Evolutionary conservation across 2,329 filamentous ascomycete genomes (phyloP).

Genomic region (Dryadomyces sulphureus): DNA sequence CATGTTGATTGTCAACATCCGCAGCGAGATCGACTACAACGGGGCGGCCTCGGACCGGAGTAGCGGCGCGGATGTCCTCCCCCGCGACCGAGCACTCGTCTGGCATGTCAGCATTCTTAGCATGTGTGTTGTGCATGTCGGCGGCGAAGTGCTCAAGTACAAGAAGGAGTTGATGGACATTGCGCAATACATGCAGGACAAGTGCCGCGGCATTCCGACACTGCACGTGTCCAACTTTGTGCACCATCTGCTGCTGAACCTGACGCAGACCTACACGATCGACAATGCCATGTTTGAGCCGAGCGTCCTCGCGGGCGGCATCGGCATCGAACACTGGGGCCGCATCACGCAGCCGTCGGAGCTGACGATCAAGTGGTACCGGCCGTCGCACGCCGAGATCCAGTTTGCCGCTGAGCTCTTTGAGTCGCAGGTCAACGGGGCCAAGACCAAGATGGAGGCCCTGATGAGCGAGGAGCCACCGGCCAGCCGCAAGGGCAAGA

Average conservation of each 20-base stretch:
- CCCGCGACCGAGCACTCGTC: slow-evolving; percentile 79
- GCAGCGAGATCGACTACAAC: slow-evolving; percentile 93
- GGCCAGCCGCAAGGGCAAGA: slow-evolving; percentile 83
- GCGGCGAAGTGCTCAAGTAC: slow-evolving; percentile 76
- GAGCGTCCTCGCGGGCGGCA: slow-evolving; percentile 52
- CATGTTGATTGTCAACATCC: slow-evolving; percentile 79
- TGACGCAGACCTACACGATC: slow-evolving; percentile 86
- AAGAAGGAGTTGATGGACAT: slow-evolving; percentile 82
- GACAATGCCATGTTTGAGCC: slow-evolving; percentile 82
- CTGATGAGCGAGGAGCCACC: slow-evolving; percentile 71
- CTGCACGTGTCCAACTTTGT: slow-evolving; percentile 97
- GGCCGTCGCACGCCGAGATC: slow-evolving; percentile 64
- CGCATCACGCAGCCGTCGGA: slow-evolving; percentile 57
- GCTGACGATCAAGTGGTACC: slow-evolving; percentile 82
- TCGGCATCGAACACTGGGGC: slow-evolving; percentile 75
- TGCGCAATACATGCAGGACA: slow-evolving; percentile 90
- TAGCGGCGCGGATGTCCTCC: slow-evolving; percentile 83
- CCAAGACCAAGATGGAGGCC: slow-evolving; percentile 57
- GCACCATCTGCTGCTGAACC: slow-evolving; percentile 85
- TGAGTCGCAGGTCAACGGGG: slow-evolving; percentile 64
- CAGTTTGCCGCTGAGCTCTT: slow-evolving; percentile 84
- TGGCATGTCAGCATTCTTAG: slow-evolving; percentile 97
- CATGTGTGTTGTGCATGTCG: slow-evolving; percentile 96
- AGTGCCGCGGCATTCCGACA: slow-evolving; percentile 83
- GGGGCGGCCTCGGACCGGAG: slow-evolving; percentile 89